Conservation (phyloP, 225 moss, liverwort and hornwort species). For the Bryoerythrophyllum caledonicum region DNA sequence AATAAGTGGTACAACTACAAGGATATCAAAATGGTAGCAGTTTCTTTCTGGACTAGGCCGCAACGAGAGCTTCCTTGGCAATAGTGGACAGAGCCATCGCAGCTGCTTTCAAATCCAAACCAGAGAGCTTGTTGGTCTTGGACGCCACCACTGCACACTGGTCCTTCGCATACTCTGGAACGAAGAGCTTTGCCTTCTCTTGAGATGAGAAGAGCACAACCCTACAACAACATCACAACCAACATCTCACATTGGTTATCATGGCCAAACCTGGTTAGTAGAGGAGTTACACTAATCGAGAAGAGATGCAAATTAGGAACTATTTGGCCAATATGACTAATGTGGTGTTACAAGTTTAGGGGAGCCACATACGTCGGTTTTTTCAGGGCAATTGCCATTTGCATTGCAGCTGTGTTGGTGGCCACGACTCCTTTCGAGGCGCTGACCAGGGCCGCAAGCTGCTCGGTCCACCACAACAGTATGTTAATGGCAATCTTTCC, state of each 20-base stretch:
- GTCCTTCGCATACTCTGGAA: slow-evolving; percentile 68
- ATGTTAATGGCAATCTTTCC: slow-evolving; percentile 7
- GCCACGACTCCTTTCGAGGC: slow-evolving; percentile 84
- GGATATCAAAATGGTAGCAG: neutral
- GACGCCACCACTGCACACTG: slow-evolving; percentile 63
- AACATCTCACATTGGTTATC: slow-evolving; percentile 66
- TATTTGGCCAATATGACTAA: no score
- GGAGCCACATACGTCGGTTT: no score
- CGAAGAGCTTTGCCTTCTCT: slow-evolving; percentile 72
- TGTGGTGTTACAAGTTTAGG: no score
- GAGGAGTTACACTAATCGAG: no score
- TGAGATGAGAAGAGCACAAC: slow-evolving; percentile 77
- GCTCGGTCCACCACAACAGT: slow-evolving; percentile 32
- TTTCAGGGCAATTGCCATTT: slow-evolving; percentile 11
- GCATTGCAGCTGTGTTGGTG: slow-evolving; percentile 92
- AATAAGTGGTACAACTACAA: slow-evolving; percentile 16
- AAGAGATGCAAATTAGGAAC: no score
- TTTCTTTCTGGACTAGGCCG: slow-evolving; percentile 11
- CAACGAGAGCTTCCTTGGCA: slow-evolving; percentile 31
- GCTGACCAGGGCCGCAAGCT: slow-evolving; percentile 61
- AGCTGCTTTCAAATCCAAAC: slow-evolving; percentile 67
- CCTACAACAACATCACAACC: slow-evolving; percentile 52
- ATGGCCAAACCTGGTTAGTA: slow-evolving; percentile 36
- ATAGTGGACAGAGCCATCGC: slow-evolving; percentile 49
- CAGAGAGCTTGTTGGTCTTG: slow-evolving; percentile 61